Conservation (phyloP, 2,329 filamentous ascomycete genomes). For the Trichoderma guizhouense region DNA sequence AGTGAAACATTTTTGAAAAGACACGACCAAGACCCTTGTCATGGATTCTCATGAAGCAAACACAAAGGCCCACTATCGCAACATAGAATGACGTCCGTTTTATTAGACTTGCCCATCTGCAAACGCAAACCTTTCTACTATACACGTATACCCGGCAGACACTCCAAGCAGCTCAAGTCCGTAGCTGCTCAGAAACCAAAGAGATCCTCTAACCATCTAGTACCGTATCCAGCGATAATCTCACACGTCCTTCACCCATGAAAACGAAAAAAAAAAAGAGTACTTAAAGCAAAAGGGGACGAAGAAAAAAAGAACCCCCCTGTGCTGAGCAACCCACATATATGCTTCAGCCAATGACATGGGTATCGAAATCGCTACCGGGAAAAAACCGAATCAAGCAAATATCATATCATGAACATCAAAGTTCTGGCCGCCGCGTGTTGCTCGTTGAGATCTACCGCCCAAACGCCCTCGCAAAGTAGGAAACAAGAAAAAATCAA, state of each 20-base stretch:
- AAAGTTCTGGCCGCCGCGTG: neutral
- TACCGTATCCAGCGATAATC: neutral
- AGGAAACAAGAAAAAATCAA: neutral
- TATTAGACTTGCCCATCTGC: neutral
- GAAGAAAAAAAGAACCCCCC: neutral
- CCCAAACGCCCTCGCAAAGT: neutral
- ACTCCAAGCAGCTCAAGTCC: neutral
- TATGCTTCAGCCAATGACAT: neutral
- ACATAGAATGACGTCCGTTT: neutral
- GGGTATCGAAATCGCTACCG: neutral
- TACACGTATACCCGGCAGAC: neutral
- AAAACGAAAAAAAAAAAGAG: neutral
- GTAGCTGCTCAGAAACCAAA: neutral
- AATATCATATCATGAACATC: neutral
- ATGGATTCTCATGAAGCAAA: no score
- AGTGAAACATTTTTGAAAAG: neutral
- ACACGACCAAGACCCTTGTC: neutral
- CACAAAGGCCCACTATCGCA: neutral
- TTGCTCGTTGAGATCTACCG: neutral
- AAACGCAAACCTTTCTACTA: neutral
- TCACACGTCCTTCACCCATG: neutral
- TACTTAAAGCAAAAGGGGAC: neutral
- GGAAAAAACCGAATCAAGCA: neutral
- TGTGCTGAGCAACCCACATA: neutral
- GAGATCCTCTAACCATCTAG: neutral